phyloP scores from a whole-genome alignment of 2,329 filamentous ascomycete genomes.

The Sporothrix brunneoviolacea region DNA sequence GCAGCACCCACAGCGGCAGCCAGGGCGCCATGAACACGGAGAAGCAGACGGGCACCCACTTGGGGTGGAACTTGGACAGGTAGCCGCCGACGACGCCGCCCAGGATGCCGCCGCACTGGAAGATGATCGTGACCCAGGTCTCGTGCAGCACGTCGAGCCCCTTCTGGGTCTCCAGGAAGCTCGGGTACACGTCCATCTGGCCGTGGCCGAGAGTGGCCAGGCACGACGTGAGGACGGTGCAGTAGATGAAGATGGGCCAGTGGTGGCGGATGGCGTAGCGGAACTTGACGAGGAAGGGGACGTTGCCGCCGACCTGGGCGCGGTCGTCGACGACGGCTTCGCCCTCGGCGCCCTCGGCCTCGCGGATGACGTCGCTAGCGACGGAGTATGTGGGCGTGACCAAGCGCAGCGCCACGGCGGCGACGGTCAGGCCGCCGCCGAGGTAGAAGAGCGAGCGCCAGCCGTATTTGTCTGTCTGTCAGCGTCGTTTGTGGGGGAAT shows the following conservation, averaged over 20 bases:
- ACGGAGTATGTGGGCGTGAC: slow-evolving; percentile 70
- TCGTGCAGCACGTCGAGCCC: slow-evolving; percentile 8
- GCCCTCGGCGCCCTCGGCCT: background rate
- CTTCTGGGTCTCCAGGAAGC: slow-evolving; percentile 42
- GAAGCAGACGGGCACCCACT: slow-evolving; percentile 52
- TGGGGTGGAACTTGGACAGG: slow-evolving; percentile 56
- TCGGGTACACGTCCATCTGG: slow-evolving; percentile 42
- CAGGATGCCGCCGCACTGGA: slow-evolving; percentile 62
- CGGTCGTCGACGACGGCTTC: slow-evolving; percentile 3
- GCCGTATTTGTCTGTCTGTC: slow-evolving; percentile 42
- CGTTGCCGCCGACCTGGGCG: slow-evolving; percentile 7
- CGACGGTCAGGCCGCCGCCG: slow-evolving; percentile 68
- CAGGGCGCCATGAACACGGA: slow-evolving; percentile 25
- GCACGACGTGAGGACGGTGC: slow-evolving; percentile 80
- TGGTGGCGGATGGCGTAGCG: slow-evolving; percentile 71
- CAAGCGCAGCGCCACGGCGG: slow-evolving; percentile 75
- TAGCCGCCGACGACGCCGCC: slow-evolving; percentile 63
- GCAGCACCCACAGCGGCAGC: slow-evolving; percentile 76
- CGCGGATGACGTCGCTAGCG: slow-evolving; percentile 61
- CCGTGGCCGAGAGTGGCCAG: slow-evolving; percentile 70
- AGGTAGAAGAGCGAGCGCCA: slow-evolving; percentile 92
- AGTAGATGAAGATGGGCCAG: slow-evolving; percentile 73
- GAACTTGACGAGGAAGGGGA: slow-evolving; percentile 62
- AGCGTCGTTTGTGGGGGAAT: no score
- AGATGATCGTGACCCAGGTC: slow-evolving; percentile 60